Percentiles rank a stretch among this genome's conserved stretches.
Evolutionary conservation across 768 basidiomycete genomes (phyloP).

Genomic region (Auricularia sp.): DNA sequence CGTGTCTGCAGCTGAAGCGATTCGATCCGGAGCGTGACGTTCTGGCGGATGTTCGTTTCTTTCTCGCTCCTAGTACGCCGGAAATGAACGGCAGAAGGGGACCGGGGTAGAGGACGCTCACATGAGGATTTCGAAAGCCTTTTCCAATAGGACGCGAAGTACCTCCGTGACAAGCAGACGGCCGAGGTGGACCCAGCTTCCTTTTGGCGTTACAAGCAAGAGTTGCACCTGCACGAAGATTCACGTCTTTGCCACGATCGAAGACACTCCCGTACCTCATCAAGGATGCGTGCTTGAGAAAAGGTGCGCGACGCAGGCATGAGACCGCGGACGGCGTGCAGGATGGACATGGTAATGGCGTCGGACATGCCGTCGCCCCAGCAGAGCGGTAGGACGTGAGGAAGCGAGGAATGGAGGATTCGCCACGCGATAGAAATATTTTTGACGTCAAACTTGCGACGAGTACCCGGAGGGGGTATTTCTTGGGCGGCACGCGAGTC

Average conservation of each 20-base stretch:
- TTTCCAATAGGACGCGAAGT: slow-evolving; percentile 52
- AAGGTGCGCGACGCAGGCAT: slow-evolving; percentile 79
- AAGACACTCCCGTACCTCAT: slow-evolving; percentile 47
- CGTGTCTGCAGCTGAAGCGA: slow-evolving; percentile 71
- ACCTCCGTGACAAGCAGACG: slow-evolving; percentile 54
- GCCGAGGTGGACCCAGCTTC: slow-evolving; percentile 57
- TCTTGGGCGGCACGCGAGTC: background rate
- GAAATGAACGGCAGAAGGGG: slow-evolving; percentile 9
- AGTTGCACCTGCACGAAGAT: slow-evolving; percentile 46
- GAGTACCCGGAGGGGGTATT: slow-evolving; percentile 48
- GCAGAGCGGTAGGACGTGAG: slow-evolving; percentile 41
- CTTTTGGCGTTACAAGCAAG: slow-evolving; percentile 57
- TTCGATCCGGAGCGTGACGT: slow-evolving; percentile 66
- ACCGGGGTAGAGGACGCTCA: slow-evolving; percentile 29
- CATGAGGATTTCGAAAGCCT: slow-evolving; percentile 61
- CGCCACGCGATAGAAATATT: slow-evolving; percentile 51
- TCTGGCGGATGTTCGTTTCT: slow-evolving; percentile 62
- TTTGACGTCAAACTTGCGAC: slow-evolving; percentile 46
- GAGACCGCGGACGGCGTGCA: slow-evolving; percentile 63
- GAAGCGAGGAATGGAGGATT: slow-evolving; percentile 43
- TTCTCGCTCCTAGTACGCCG: slow-evolving; percentile 45
- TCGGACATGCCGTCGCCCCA: slow-evolving; percentile 57
- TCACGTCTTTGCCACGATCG: background rate
- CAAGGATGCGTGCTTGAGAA: slow-evolving; percentile 76
- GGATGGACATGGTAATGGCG: slow-evolving; percentile 49